Evolutionary conservation across 352 stramenopile genomes (phyloP), one percentile per base, ranked within the genome.

Genomic region (Phytophthora vignae): DNA sequence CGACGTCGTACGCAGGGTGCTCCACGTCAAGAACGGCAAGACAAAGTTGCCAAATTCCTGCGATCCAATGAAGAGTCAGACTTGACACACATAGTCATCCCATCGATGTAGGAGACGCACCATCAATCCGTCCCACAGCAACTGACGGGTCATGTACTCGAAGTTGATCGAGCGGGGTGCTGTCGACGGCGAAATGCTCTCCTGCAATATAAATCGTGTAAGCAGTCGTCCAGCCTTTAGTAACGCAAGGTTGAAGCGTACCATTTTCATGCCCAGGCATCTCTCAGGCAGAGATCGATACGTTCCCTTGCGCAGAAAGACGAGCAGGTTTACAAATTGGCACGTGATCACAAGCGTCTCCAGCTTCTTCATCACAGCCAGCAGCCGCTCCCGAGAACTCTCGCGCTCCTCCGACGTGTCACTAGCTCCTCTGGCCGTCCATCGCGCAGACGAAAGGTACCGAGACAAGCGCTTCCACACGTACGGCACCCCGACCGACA

Each of bases 61-160:
- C 25, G 6, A 11, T 50, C 9, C 11, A 21, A 21, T 50, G 7
- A 8, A n/a, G 14, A 17, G 38, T 46, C 9, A 46, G 38, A 6
- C 38, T 46, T 46, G 38, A 25, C 22, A 25, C 22, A 25, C 22
- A 25, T 25, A 22, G 42, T 21, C 14, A 22, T 46, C 25, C 15
- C 60, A 21, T 12, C 27, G 22, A 25, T 25, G 22, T 33, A 22
- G 10, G n/a, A 27, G 14, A 65, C 75, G 60, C 53, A 95, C 88
- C 85, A 93, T 93, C 57, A 96, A 75, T 55, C 86, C 88, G 42
- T 92, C 78, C 89, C 87, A 96, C n/a, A 95, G 71, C 21, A 95
- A 67, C 42, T 95, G 87, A 7, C 87, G 86, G 62, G 85, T 96
- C 85, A 96, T 95, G 81, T 93, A 95, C 68, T 96, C 89, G 48